Base-by-base conservation (phyloP, 768 basidiomycete species). In the Chalciporus piperatus region DNA sequence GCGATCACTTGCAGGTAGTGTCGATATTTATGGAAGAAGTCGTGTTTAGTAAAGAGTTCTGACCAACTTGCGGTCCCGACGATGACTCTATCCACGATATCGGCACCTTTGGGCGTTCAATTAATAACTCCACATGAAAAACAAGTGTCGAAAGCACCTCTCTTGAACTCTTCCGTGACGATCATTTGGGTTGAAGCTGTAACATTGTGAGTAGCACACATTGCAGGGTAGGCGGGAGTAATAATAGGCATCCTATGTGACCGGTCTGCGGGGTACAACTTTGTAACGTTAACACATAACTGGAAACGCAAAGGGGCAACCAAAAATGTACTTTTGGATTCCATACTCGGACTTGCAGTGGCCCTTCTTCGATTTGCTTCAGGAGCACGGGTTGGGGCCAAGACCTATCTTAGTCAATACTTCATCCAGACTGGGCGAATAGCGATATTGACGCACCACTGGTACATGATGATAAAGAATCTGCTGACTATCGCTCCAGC, bases 201-300 rank as follows among this genome's bases (percentile, higher is more conserved):
- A 54, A 98, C 95, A 62, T 98, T 99, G 73, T 99, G 97, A 16
- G 97, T 99, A 22, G 96, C 84, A 69, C 96, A 98, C 96, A 99
- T 99, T 6, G 96, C 87, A 41, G 97, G 97, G 71, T 98, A 99
- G 11, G 97, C 95, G 3, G 97, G 97, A 2, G 97, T 99, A 61
- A 99, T 98, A 63, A 99, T 98, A 12, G 97, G 97, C 97, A 98
- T 98, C 58, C 92, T 82, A 72, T 99, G 97, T n/a, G 90, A 81
- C 51, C 90, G 80, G 69, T 98, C 94, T 53, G 83, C 83, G 5
- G 93, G 93, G 68, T 96, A 98, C 48, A 97, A 69, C 89, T 95
- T 52, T 19, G 35, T n/a, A 45, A 12, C 17, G 41, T 64, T 9
- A 63, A 47, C 16, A 12, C 19, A 12, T 6, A 3, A 17, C 23